Percentiles rank a stretch among this genome's conserved stretches.
Conservation (phyloP, 2,329 filamentous ascomycete genomes). For the Xenosphaeropsis pyriputrescens region DNA sequence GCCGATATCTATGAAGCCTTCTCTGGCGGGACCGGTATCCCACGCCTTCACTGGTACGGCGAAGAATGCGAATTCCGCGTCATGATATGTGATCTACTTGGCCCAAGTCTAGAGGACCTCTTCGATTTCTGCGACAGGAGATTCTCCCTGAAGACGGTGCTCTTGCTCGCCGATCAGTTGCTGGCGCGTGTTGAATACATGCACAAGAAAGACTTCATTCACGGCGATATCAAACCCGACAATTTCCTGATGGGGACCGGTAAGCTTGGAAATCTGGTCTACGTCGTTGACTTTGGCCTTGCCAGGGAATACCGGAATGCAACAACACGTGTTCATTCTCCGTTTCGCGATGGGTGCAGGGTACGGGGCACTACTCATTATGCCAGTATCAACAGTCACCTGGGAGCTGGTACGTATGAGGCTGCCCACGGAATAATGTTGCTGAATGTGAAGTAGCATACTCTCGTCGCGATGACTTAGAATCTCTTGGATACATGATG, state of each 20-base stretch:
- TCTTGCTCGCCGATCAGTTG: conserved; percentile 85
- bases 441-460: conserved; percentile 32
- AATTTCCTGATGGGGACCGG: conserved; percentile 98
- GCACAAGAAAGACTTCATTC: conserved; percentile 95
- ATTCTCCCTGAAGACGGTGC: conserved; percentile 94
- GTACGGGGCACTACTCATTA: conserved; percentile 1
- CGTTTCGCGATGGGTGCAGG: not conserved
- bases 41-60: conserved; percentile 94
- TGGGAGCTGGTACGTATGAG: not conserved
- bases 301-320: conserved; percentile 98
- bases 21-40: conserved; percentile 86
- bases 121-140: conserved; percentile 99
- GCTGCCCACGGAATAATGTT: not conserved
- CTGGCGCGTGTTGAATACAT: conserved; percentile 98
- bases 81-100: conserved; percentile 90
- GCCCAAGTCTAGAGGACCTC: conserved; percentile 81
- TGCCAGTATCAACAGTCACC: conserved; percentile 1
- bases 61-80: conserved; percentile 98
- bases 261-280: conserved; percentile 95
- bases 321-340: conserved; percentile 43
- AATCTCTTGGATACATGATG: conserved; percentile 60
- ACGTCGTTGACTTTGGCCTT: conserved; percentile 92
- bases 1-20: conserved; percentile 77
- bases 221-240: conserved; percentile 96
- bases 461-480: conserved; percentile 61